Base-by-base conservation (phyloP, 2,329 filamentous ascomycete species). In the Stenocarpella maydis region DNA sequence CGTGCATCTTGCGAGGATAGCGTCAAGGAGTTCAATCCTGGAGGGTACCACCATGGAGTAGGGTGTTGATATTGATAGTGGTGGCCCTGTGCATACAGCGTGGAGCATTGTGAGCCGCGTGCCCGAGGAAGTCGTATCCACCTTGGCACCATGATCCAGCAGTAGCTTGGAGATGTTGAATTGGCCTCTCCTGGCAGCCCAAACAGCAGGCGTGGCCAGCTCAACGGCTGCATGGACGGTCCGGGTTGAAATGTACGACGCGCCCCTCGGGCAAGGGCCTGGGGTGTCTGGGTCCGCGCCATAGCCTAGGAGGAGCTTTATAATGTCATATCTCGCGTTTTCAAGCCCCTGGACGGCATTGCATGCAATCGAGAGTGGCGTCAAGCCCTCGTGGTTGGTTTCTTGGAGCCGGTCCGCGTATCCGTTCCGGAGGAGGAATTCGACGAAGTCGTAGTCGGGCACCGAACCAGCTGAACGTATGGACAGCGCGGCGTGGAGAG, bases 21-120 rank as follows among this genome's bases (percentile, higher is more conserved):
- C 28, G 21, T 61, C 58, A 7, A 61, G 34, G 3, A 61, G 7
- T 4, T 34, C 26, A 1, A 24, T 24, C 9, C 24, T 26, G 4
- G 19, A 7, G 19, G 14, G 19, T 14, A 9, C 1, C 3, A 1
- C 10, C 12, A 0, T 5, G n/a, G 17, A 0, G 0, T 15, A 0
- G 24, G 15, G 4, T 47, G 1, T 5, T 54, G 28, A 19, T 4
- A 31, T 31, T 31, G 31, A 4, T 31, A 8, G 4, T 4, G 31
- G 31, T 12, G 34, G 34, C 9, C n/a, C 10, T 55, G 34, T 17
- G 41, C 58, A 61, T 14, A 17, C 26, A 24, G 41, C 41, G 17
- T 21, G 28, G 17, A 61, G 58, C 19, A 31, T 31, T 1, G 26
- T 47, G 10, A 17, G 2, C 1, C 14, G 10, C 26, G 4, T 10